Conservation (phyloP, 306 rosid genomes). For the Medicago arabica region DNA sequence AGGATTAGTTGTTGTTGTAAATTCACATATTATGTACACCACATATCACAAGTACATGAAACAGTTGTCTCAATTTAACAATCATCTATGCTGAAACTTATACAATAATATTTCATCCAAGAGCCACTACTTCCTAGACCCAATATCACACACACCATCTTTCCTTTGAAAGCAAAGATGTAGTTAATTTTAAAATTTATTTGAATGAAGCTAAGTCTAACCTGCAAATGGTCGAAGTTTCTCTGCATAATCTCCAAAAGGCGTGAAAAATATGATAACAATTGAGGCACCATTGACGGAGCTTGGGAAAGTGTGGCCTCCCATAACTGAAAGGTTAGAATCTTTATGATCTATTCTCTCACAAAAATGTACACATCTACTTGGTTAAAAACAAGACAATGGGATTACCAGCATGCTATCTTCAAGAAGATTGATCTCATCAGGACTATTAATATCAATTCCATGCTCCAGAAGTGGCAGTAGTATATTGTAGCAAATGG, state of each 20-base stretch:
- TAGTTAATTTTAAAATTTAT: constrained; percentile 17
- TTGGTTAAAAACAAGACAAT: constrained; percentile 32
- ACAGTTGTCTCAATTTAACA: constrained; percentile 4
- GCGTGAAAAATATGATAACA: constrained; percentile 76
- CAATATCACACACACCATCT: constrained; percentile 5
- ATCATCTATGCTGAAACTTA: constrained; percentile 15
- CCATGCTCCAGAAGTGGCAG: constrained; percentile 87
- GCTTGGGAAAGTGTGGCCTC: constrained; percentile 96
- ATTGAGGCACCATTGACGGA: constrained; percentile 91
- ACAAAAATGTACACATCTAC: constrained; percentile 17
- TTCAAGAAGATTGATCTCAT: constrained; percentile 89
- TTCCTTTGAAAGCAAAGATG: constrained; percentile 31
- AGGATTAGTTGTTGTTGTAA: not conserved
- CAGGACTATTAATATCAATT: constrained; percentile 88
- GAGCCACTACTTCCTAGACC: constrained; percentile 14
- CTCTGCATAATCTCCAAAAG: constrained; percentile 84
- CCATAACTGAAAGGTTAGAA: constrained; percentile 77
- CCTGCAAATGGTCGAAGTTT: constrained; percentile 96
- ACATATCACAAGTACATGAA: constrained; percentile 5
- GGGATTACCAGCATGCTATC: constrained; percentile 95
- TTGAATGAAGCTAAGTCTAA: constrained; percentile 47
- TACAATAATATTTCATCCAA: constrained; percentile 34
- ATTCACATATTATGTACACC: constrained; percentile 18
- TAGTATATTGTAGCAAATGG: constrained; percentile 79
- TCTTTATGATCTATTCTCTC: constrained; percentile 39